Evolutionary conservation across 495 filamentous ascomycete genomes (phyloP), one percentile per base, ranked within the genome.

Genomic region (Symbiotaphrina buchneri): DNA sequence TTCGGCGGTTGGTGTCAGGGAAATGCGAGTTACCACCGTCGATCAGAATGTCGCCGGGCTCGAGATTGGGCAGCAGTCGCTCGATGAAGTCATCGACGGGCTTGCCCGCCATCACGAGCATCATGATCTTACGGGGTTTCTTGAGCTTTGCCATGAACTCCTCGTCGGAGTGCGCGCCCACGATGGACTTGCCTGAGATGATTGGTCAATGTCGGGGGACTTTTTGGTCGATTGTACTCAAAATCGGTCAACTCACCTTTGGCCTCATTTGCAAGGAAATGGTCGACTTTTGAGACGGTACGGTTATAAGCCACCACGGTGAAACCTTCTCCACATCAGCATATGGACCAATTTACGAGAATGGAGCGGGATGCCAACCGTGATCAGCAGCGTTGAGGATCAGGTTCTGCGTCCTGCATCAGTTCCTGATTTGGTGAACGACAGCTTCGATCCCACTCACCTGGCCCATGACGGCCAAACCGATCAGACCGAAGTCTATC

Each of bases 21-120:
- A 74, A 97, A 61, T 97, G 87, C 29, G 90, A 95, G 71, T 97
- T 97, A 41, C 87, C 87, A 54, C 87, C 87, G 48, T 97, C 87
- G 46, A 97, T 95, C 61, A 97, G 87, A 63, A 97, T 91, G 56
- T 97, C 87, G 39, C 84, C 87, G 52, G 71, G 54, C 55, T 91
- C 81, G 31, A 85, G 62, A 52, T 77, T 73, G 31, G 83, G 82
- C 28, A 97, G 73, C 30, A 95, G 76, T 36, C 75, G 68, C 62
- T 92, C 78, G 53, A 97, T 95, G 72, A 93, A 95, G 61, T 87
- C 75, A 53, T 97, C 87, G 39, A 97, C 87, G 36, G 87, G 74
- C 65, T 83, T 81, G 49, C 87, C 87, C 46, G 87, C 87, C 72
- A 90, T 85, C 53, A 97, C 87, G 31, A 97, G 74, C 45, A 97